A percentile compares a stretch with the other conserved stretches of the same genome.
These are phyloP conservation scores for Eucalyptus curtisii DNA, from an alignment of 345 rosid species.

Conservation along the genomic window DNA sequence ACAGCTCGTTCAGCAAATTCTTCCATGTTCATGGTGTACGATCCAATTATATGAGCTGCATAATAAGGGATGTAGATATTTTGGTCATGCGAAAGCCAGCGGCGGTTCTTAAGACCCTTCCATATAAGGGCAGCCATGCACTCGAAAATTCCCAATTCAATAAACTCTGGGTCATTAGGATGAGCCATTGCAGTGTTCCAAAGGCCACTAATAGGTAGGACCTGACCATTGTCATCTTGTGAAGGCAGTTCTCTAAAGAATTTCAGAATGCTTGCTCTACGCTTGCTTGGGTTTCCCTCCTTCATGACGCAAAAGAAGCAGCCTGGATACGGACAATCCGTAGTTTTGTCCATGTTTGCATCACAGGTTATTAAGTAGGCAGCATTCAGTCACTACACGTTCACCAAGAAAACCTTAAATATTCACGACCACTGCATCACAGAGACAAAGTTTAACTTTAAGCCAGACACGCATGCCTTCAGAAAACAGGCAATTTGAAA, in stretches of 20 bases:
- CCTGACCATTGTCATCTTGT: conserved; percentile 95
- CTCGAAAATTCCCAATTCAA: conserved; percentile 90
- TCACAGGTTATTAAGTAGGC: background rate
- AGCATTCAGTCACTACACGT: background rate
- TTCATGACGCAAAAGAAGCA: conserved; percentile 99
- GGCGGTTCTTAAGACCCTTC: conserved; percentile 92
- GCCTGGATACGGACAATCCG: conserved; percentile 97
- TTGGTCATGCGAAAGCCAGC: conserved; percentile 96
- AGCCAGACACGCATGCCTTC: background rate
- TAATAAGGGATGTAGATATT: conserved; percentile 96
- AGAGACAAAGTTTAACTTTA: background rate
- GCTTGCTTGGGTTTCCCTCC: conserved; percentile 96
- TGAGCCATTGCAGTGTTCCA: conserved; percentile 99
- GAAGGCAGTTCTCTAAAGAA: conserved; percentile 94
- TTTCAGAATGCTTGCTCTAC: conserved; percentile 81
- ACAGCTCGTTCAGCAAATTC: conserved; percentile 85
- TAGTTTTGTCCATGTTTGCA: conserved; percentile 58
- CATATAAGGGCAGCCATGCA: conserved; percentile 94
- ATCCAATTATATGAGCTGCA: conserved; percentile 97
- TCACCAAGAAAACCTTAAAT: background rate
- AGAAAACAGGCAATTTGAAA: background rate
- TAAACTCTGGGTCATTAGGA: conserved; percentile 96
- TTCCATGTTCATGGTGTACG: conserved; percentile 99
- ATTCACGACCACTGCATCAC: background rate
- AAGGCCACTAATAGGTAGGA: conserved; percentile 95